phyloP scores from a whole-genome alignment of 345 rosid genomes.

The Arabidopsis thaliana region TAIR10.1 NC_003075.7:9553501-9554000 shows the following conservation, averaged over 20 bases:
- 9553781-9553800: slow-evolving; percentile 76
- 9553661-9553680: slow-evolving; percentile 87
- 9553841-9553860: slow-evolving; percentile 27
- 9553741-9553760: slow-evolving; percentile 92
- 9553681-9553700: slow-evolving; percentile 85
- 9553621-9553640: not conserved
- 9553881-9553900: slow-evolving; percentile 21
- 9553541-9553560: slow-evolving; percentile 95
- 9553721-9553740: slow-evolving; percentile 92
- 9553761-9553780: slow-evolving; percentile 85
- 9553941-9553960: slow-evolving; percentile 65
- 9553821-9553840: slow-evolving; percentile 71
- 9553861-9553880: not conserved
- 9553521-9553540: slow-evolving; percentile 97
- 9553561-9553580: slow-evolving; percentile 48
- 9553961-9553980: slow-evolving; percentile 93
- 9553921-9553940: slow-evolving; percentile 87
- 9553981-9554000: slow-evolving; percentile 41
- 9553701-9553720: slow-evolving; percentile 70
- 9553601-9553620: not conserved
- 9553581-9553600: slow-evolving; percentile 28
- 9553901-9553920: slow-evolving; percentile 83
- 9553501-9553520: slow-evolving; percentile 70
- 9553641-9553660: slow-evolving; percentile 73
- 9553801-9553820: slow-evolving; percentile 74